Conservation (phyloP, 768 basidiomycete species). For the Termitomyces heimii region DNA sequence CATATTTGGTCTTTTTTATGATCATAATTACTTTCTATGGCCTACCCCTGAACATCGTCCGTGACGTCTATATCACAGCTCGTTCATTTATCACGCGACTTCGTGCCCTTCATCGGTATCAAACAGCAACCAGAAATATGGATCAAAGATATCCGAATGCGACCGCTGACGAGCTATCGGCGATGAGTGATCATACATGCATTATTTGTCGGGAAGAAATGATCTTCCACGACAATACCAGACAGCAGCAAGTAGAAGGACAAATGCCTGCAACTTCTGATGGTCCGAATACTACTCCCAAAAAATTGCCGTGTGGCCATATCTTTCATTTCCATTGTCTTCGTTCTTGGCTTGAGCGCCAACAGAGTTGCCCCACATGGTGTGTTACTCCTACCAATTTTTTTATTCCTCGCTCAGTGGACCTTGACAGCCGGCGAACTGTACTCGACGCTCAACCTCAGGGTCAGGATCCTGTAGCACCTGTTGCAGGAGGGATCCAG, state of each 20-base stretch:
- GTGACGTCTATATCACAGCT: constrained; percentile 94
- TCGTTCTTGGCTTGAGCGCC: constrained; percentile 94
- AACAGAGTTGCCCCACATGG: constrained; percentile 99
- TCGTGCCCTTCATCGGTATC: constrained; percentile 86
- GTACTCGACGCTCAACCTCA: constrained; percentile 54
- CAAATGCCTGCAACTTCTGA: constrained; percentile 30
- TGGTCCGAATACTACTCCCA: constrained; percentile 92
- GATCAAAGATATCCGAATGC: constrained; percentile 93
- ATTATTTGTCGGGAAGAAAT: constrained; percentile 99
- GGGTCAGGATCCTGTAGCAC: constrained; percentile 26
- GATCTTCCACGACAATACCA: constrained; percentile 29
- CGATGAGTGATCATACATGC: constrained; percentile 86
- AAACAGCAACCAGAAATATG: constrained; percentile 94
- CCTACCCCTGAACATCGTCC: constrained; percentile 91
- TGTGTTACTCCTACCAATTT: constrained; percentile 29
- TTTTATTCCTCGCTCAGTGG: constrained; percentile 10
- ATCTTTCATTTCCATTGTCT: constrained; percentile 98
- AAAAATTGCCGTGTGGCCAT: constrained; percentile 95
- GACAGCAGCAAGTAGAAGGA: constrained; percentile 15
- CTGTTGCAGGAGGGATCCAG: constrained; percentile 13
- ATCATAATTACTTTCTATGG: constrained; percentile 94
- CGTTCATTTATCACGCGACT: constrained; percentile 87
- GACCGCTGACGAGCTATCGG: constrained; percentile 74
- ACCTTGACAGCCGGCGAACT: constrained; percentile 55
- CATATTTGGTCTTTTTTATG: constrained; percentile 90